phyloP scores from a whole-genome alignment of 371 early-diverging fungal species.

The Mortierella sp. region DNA sequence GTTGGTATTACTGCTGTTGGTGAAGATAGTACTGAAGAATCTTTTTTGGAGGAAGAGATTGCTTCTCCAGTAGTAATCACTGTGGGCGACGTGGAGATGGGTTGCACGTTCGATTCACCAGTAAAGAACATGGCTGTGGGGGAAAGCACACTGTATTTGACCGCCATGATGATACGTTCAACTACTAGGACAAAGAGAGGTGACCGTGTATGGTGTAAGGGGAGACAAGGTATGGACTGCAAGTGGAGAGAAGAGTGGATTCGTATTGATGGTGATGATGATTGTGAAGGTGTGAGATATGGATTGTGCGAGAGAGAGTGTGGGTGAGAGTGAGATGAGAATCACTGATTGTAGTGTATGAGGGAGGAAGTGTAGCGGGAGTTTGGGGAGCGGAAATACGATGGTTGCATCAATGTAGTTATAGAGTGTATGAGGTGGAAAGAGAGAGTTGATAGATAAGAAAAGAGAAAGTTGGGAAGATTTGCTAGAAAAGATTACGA shows the following conservation, averaged over 20 bases:
- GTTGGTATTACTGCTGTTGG: background rate
- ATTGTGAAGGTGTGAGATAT: background rate
- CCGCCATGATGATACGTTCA: conserved; percentile 6
- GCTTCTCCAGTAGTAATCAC: background rate
- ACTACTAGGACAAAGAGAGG: background rate
- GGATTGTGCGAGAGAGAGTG: background rate
- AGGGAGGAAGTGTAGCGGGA: conserved; percentile 34
- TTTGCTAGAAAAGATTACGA: too few relatives aligned
- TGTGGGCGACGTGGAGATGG: background rate
- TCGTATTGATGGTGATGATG: conserved; percentile 2
- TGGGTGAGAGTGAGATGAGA: background rate
- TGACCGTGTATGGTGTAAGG: background rate
- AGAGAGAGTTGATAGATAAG: background rate
- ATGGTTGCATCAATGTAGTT: conserved; percentile 45
- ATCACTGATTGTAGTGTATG: conserved; percentile 53
- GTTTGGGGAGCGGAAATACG: conserved; percentile 27
- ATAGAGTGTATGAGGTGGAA: background rate
- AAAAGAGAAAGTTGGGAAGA: background rate
- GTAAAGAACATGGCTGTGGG: conserved; percentile 1
- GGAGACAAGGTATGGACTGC: too few relatives aligned
- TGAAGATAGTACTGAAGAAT: background rate
- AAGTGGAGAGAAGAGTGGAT: background rate
- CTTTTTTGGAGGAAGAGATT: background rate
- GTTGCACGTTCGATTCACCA: background rate
- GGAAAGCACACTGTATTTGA: conserved; percentile 2